Percentiles rank a stretch among this genome's conserved stretches.
phyloP scores from a whole-genome alignment of 345 rosid species.

The Turritis glabra region DNA sequence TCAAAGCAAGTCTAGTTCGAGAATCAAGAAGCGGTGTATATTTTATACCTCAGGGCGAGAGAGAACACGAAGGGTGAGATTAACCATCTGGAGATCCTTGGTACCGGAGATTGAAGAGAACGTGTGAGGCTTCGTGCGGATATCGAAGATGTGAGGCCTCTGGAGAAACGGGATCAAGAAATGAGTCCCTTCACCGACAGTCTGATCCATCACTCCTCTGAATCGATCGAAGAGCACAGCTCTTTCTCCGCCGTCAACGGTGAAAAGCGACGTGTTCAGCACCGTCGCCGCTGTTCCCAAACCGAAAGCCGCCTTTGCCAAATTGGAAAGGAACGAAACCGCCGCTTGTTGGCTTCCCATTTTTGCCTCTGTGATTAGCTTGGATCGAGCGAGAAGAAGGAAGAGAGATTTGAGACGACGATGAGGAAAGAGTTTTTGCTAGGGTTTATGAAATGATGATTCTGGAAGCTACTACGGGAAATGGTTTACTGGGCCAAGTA shows the following conservation, averaged over 20 bases:
- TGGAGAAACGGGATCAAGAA: slow-evolving; percentile 90
- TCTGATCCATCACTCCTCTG: slow-evolving; percentile 81
- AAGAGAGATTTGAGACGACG: slow-evolving; percentile 2
- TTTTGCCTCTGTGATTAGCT: background rate
- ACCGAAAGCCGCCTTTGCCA: slow-evolving; percentile 80
- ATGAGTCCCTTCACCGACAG: slow-evolving; percentile 91
- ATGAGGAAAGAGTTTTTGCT: slow-evolving; percentile 33
- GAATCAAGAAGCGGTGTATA: background rate
- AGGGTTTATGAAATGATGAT: slow-evolving; percentile 37
- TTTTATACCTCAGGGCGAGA: slow-evolving; percentile 75
- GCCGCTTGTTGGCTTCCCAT: slow-evolving; percentile 89
- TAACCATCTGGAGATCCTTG: slow-evolving; percentile 99
- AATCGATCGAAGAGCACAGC: slow-evolving; percentile 94
- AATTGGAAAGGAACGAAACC: slow-evolving; percentile 64
- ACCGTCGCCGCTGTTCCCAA: slow-evolving; percentile 71
- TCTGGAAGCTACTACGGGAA: background rate
- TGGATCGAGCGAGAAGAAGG: background rate
- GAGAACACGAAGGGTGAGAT: slow-evolving; percentile 95
- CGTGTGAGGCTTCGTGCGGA: slow-evolving; percentile 88
- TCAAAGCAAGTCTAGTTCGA: background rate
- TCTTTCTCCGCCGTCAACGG: slow-evolving; percentile 96
- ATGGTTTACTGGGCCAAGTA: slow-evolving; percentile 1
- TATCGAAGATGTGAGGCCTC: slow-evolving; percentile 80
- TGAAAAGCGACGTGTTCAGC: slow-evolving; percentile 75
- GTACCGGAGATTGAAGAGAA: slow-evolving; percentile 96